Evolutionary conservation across 257 asterid genomes (phyloP), one percentile per base, ranked within the genome.

Genomic region (Rhazya stricta): DNA sequence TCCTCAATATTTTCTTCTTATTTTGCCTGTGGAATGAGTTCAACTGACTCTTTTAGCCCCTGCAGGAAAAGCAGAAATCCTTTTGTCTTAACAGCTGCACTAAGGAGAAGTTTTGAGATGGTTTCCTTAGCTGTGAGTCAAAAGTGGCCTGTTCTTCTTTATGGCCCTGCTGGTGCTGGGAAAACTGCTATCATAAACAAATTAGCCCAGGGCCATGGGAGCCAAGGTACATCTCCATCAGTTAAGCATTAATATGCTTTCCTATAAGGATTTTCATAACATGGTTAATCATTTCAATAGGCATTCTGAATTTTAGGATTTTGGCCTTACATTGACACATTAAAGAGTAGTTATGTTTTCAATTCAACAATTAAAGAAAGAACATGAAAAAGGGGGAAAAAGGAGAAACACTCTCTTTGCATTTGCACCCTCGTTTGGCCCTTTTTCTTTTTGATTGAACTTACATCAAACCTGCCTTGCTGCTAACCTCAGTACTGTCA

Each of bases 111-210:
- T 81, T 88, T 84, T 88, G 91, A 89, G 89, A 88, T 92, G 97
- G 92, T 89, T 72, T 80, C 83, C 53, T 77, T 91, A 79, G 98
- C 98, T 56, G 87, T 92, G 83, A 91, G 88, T 84, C 96, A 95
- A 82, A 87, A 96, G 76, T 91, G 97, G 96, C 98, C 99, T 62
- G 94, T 95, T 81, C 98, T 95, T 83, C 90, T 95, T 50, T 89
- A 88, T 79, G 98, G 99, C 67, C 97, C 97, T 42, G 85, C 97
- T 71, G 98, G 99, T 79, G 72, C 88, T 71, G 99, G 99, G 78
- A 95, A 95, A 86, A 89, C 97, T 75, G 89, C 98, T 54, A 84
- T 91, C 51, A 80, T 92, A 79, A 73, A 84, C 77, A 85, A 83
- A 77, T 85, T 92, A 86, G 97, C 97, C 39, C 81, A 80, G 62